phyloP scores from a whole-genome alignment of 1,284 basidiomycete species.

The Apiotrichum sp. region DNA sequence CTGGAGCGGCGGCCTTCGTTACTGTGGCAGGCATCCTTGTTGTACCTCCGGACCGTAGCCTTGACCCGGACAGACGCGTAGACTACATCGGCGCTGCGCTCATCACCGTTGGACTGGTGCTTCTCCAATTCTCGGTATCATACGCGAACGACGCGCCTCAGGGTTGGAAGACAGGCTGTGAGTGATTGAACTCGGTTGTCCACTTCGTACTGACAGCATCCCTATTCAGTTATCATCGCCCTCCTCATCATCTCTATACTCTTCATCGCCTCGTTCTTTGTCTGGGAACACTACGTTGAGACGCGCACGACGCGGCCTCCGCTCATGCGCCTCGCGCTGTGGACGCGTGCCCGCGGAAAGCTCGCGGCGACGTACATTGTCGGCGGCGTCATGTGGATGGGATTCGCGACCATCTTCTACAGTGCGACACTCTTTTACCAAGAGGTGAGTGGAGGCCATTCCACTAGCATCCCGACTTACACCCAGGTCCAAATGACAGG shows the following conservation, averaged over 20 bases:
- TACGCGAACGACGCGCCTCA: conserved; percentile 63
- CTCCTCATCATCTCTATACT: conserved; percentile 61
- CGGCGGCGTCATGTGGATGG: conserved; percentile 63
- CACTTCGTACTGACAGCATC: not conserved
- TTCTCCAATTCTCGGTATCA: conserved; percentile 72
- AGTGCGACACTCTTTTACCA: conserved; percentile 40
- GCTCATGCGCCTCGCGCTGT: conserved; percentile 65
- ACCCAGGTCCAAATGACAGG: conserved; percentile 29
- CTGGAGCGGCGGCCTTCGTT: conserved; percentile 54
- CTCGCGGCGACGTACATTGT: conserved; percentile 62
- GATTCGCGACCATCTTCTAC: conserved; percentile 50
- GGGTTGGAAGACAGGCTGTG: conserved; percentile 70
- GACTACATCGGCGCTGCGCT: conserved; percentile 78
- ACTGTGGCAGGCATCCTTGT: conserved; percentile 52
- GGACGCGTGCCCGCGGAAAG: conserved; percentile 59
- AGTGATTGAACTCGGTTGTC: conserved; percentile 30
- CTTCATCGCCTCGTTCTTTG: conserved; percentile 57
- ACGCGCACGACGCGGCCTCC: conserved; percentile 52
- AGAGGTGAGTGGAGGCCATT: conserved; percentile 6
- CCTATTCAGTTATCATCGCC: conserved; percentile 45
- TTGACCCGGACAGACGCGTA: conserved; percentile 54
- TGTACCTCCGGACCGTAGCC: conserved; percentile 52
- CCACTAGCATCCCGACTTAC: no score
- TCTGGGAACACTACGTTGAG: conserved; percentile 62
- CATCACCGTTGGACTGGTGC: conserved; percentile 65